Conservation (phyloP, 2,329 filamentous ascomycete species). For the Stagonosporopsis cucurbitacearum region DNA sequence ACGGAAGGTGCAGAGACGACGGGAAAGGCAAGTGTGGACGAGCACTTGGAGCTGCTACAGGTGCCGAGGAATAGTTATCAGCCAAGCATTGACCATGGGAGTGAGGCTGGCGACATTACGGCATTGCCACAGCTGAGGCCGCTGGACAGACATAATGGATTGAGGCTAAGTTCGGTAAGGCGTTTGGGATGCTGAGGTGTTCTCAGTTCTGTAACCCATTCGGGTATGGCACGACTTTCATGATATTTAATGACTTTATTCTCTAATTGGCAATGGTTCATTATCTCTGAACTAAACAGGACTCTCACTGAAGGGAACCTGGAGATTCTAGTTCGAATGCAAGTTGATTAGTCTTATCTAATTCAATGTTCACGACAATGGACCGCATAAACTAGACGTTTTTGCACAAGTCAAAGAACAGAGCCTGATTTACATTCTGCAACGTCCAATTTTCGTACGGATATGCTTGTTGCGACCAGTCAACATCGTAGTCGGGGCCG, state of each 20-base stretch:
- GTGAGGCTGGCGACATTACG: background rate
- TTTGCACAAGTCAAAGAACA: background rate
- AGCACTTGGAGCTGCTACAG: conserved; percentile 4
- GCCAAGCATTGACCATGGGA: background rate
- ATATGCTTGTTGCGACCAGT: background rate
- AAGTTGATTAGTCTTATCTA: background rate
- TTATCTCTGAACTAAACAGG: too few species aligned
- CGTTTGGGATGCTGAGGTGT: background rate
- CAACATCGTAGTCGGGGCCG: background rate
- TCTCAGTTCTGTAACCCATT: background rate
- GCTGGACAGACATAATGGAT: background rate
- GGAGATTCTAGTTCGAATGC: background rate
- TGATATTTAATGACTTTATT: background rate
- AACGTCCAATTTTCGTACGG: conserved; percentile 20
- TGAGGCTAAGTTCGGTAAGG: background rate
- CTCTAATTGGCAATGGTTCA: too few species aligned
- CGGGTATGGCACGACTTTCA: background rate
- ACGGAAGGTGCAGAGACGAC: background rate
- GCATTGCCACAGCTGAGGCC: background rate
- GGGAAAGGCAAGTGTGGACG: conserved; percentile 1
- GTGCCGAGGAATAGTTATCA: background rate
- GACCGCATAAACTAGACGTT: background rate
- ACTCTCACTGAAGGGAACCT: too few species aligned
- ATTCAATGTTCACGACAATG: background rate
- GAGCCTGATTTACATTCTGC: conserved; percentile 19